Evolutionary conservation across 495 filamentous ascomycete species (phyloP), one percentile per base, ranked within the genome.

Genomic region (Hyaloscypha hepaticicola): DNA sequence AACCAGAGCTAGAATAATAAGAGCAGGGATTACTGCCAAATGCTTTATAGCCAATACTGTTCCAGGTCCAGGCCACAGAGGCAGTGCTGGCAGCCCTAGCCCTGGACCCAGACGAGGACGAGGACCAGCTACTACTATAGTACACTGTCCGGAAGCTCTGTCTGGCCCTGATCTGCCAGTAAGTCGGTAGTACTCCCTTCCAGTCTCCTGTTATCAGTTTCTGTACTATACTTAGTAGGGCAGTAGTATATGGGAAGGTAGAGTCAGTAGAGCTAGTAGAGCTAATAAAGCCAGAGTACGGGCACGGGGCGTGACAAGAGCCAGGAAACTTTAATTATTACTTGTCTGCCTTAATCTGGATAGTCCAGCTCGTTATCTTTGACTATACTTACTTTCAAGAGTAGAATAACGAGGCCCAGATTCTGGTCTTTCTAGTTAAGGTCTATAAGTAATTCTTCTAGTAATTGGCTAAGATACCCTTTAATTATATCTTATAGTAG

Each of bases 381-480:
- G n/a, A n/a, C n/a, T n/a, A n/a, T n/a, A n/a, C n/a, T n/a, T n/a
- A n/a, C n/a, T n/a, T n/a, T n/a, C n/a, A n/a, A n/a, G n/a, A n/a
- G n/a, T n/a, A n/a, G n/a, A n/a, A n/a, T n/a, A n/a, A n/a, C 4
- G 27, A 28, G 57, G 57, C 26, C 31, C 57, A n/a, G 61, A 66
- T 28, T 66, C 61, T 31, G 56, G 61, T 50, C 61, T 57, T 53
- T 26, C 61, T 24, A 33, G 61, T n/a, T n/a, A n/a, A n/a, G 22
- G 60, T 65, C 56, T 65, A 27, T 49, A 49, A 66, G 58, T 45
- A 55, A n/a, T 61, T 61, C 64, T 66, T 66, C 34, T 57, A 66
- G 48, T 49, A 66, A 50, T 55, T 66, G 26, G 64, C 64, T 19
- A 28, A 66, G 64, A 66, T 49, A 29, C 58, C 31, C 25, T 66